Conservation (phyloP, 2,329 filamentous ascomycete species). For the Cladobotryum protrusum region DNA sequence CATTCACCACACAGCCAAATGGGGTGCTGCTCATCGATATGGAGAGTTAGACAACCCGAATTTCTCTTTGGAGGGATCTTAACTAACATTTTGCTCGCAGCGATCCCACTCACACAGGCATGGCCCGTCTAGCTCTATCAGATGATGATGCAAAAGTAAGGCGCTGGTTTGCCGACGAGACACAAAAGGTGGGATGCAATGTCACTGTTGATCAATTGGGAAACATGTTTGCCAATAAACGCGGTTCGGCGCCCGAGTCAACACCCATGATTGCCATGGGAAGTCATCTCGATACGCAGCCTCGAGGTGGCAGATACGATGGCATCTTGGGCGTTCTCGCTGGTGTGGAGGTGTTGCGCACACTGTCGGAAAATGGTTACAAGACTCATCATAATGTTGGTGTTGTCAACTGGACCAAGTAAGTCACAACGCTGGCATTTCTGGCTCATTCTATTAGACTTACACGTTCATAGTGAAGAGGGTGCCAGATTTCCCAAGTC, state of each 20-base stretch:
- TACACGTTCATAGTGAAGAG: conserved; percentile 54
- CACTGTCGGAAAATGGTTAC: conserved; percentile 56
- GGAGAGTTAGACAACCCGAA: conserved; percentile 20
- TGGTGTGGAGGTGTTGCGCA: conserved; percentile 65
- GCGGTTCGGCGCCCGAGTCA: conserved; percentile 51
- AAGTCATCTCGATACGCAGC: conserved; percentile 63
- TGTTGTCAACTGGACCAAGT: conserved; percentile 74
- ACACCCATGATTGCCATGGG: conserved; percentile 61
- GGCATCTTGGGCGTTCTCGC: conserved; percentile 70
- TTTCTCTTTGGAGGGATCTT: not conserved
- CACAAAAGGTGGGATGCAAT: conserved; percentile 57
- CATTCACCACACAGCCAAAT: conserved; percentile 28
- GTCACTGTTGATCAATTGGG: conserved; percentile 71
- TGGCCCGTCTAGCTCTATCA: conserved; percentile 70
- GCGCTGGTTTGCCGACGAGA: conserved; percentile 68
- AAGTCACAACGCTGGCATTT: conserved; percentile 10
- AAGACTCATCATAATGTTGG: conserved; percentile 67
- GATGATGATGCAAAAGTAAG: conserved; percentile 69
- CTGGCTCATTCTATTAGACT: not conserved
- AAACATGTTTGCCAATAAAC: conserved; percentile 68
- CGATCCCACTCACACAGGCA: conserved; percentile 57
- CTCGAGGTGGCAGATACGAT: conserved; percentile 62
- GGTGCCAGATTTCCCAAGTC: conserved; percentile 72
- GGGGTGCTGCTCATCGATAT: conserved; percentile 24
- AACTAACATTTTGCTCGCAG: conserved; percentile 8